These are phyloP conservation scores for Thielaviopsis musarum DNA, from an alignment of 2,329 filamentous ascomycete genomes.

Conservation along the genomic window DNA sequence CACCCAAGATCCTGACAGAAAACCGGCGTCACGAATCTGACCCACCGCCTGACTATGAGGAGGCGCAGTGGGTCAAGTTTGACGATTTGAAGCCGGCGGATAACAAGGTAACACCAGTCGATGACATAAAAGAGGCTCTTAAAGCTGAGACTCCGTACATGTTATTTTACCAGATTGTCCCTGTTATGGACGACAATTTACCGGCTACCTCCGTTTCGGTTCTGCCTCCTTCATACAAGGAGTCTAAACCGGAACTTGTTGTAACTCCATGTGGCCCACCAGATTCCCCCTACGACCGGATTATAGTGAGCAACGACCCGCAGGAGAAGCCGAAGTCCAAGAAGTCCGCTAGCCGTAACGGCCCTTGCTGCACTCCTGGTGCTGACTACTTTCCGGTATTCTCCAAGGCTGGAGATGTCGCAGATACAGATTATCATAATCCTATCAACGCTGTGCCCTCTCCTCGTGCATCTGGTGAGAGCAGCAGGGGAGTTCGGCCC, in stretches of 20 bases:
- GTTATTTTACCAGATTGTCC: conserved; percentile 86
- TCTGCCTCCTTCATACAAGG: conserved; percentile 43
- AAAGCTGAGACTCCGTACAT: conserved; percentile 85
- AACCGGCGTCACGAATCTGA: conserved; percentile 38
- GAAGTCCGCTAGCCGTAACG: not conserved
- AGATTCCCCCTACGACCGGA: not conserved
- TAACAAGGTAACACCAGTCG: conserved; percentile 55
- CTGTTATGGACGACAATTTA: conserved; percentile 53
- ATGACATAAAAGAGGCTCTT: conserved; percentile 60
- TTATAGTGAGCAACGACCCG: not conserved
- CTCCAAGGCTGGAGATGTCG: not conserved
- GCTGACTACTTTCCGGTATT: conserved; percentile 6
- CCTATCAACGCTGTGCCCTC: not conserved
- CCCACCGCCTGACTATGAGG: conserved; percentile 48
- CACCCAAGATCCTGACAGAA: conserved; percentile 42
- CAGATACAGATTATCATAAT: not conserved
- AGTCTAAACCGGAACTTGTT: conserved; percentile 24
- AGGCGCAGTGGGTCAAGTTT: conserved; percentile 75
- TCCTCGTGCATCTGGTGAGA: conserved; percentile 6
- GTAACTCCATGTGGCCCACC: not conserved
- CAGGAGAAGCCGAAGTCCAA: conserved; percentile 18
- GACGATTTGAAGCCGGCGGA: conserved; percentile 57
- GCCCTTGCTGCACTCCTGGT: not conserved
- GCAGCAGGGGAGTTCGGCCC: not conserved
- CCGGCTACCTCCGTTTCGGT: conserved; percentile 30